Conservation (phyloP, 1,139 yeast species). For the Pichia kudriavzevii region DNA sequence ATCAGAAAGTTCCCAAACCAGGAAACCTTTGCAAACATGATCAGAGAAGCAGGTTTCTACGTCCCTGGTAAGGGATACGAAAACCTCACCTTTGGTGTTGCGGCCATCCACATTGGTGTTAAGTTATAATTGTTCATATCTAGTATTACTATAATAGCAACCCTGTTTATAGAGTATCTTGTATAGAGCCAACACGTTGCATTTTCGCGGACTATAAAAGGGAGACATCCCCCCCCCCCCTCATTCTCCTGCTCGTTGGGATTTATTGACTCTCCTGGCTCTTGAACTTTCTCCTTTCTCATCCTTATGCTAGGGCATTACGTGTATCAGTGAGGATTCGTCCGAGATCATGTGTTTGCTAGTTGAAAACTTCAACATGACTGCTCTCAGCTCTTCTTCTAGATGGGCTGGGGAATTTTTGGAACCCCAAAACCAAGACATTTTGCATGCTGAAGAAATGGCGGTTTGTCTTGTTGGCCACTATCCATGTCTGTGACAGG, state of each 20-base stretch:
- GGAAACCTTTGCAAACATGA: slow-evolving; percentile 86
- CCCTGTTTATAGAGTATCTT: slow-evolving; percentile 1
- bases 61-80: slow-evolving; percentile 89
- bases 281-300: slow-evolving; percentile 14
- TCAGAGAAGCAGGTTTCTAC: slow-evolving; percentile 89
- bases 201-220: slow-evolving; percentile 8
- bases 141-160: background rate
- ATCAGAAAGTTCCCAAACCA: slow-evolving; percentile 88
- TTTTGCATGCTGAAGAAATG: too few species aligned
- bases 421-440: too few species aligned
- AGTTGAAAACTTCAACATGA: slow-evolving; percentile 99
- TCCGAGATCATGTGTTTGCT: slow-evolving; percentile 99
- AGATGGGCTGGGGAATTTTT: slow-evolving; percentile 91
- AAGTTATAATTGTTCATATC: slow-evolving; percentile 42
- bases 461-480: background rate
- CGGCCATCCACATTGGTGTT: slow-evolving; percentile 93
- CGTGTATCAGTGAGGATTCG: slow-evolving; percentile 99
- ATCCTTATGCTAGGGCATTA: slow-evolving; percentile 99
- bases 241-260: background rate
- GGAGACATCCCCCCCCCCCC: background rate
- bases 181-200: slow-evolving; percentile 1
- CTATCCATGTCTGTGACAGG: slow-evolving; percentile 8
- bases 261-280: too few species aligned
- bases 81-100: slow-evolving; percentile 91
- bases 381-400: slow-evolving; percentile 95